Evolutionary conservation across 2,329 filamentous ascomycete genomes (phyloP).

Genomic region (Penicillium brevicompactum): DNA sequence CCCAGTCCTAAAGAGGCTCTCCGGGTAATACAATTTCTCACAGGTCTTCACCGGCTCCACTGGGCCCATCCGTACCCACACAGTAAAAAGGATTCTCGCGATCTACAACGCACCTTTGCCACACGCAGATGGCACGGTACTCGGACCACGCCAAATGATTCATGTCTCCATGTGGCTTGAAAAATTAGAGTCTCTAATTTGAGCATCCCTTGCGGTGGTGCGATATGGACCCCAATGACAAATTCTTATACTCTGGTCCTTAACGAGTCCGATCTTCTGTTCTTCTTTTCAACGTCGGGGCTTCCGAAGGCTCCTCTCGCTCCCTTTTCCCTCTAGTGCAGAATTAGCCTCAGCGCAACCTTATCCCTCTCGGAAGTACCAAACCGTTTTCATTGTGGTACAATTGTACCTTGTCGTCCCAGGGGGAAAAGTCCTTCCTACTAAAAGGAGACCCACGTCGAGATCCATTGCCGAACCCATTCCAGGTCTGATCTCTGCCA

Average conservation of each 20-base stretch:
- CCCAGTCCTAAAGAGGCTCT: conserved; percentile 1
- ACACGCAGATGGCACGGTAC: neutral
- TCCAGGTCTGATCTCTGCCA: neutral
- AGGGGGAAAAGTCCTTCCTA: neutral
- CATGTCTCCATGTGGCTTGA: neutral
- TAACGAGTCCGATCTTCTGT: neutral
- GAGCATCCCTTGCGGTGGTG: neutral
- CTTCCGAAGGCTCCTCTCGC: neutral
- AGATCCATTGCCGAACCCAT: neutral
- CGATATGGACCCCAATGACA: neutral
- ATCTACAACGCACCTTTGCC: neutral
- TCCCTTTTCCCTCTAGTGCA: too few species aligned
- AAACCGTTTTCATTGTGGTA: too few species aligned
- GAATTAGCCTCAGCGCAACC: too few species aligned
- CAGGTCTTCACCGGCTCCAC: neutral
- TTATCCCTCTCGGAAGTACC: too few species aligned
- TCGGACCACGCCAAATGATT: neutral
- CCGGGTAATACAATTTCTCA: neutral
- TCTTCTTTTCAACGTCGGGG: neutral
- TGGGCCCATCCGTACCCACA: neutral
- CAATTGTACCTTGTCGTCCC: neutral
- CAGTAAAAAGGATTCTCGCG: neutral
- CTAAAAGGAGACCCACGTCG: neutral
- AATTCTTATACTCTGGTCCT: neutral
- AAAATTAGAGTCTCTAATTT: neutral